phyloP scores from a whole-genome alignment of 768 basidiomycete genomes.

The Ramaria sp. region DNA sequence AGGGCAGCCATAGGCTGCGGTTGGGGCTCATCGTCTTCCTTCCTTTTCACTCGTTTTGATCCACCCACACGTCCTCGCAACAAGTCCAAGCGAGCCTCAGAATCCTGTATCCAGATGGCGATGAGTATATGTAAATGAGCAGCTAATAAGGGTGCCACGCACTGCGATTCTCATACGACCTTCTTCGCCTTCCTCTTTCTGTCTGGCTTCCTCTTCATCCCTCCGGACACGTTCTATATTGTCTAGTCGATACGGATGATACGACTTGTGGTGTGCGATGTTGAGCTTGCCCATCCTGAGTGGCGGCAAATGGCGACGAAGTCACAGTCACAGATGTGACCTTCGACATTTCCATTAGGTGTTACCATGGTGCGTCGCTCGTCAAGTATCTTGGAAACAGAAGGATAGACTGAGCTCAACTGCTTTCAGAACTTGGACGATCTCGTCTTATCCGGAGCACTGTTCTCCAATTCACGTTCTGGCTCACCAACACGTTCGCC shows the following conservation, averaged over 20 bases:
- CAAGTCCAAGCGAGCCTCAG: constrained; percentile 63
- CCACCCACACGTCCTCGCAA: constrained; percentile 52
- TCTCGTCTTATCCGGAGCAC: constrained; percentile 65
- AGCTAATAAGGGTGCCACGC: constrained; percentile 16
- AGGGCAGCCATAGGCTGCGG: background rate
- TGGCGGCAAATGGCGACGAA: background rate
- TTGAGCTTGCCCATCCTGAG: constrained; percentile 69
- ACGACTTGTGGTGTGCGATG: constrained; percentile 87
- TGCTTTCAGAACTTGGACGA: constrained; percentile 42
- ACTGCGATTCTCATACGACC: constrained; percentile 65
- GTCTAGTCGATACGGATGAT: constrained; percentile 76
- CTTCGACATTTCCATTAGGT: too few relatives aligned
- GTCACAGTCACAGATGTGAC: background rate
- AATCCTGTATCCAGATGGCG: constrained; percentile 37
- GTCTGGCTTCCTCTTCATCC: constrained; percentile 72
- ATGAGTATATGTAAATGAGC: background rate
- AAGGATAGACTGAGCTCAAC: background rate
- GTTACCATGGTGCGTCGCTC: background rate
- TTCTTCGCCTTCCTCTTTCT: constrained; percentile 57
- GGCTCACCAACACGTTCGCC: constrained; percentile 56
- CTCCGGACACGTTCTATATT: constrained; percentile 72
- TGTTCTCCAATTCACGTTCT: constrained; percentile 48
- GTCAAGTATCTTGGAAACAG: background rate
- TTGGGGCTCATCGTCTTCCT: constrained; percentile 6
- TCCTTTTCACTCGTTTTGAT: constrained; percentile 14